Conservation (phyloP, 2,329 filamentous ascomycete genomes). For the Aspergillus floridensis region DNA sequence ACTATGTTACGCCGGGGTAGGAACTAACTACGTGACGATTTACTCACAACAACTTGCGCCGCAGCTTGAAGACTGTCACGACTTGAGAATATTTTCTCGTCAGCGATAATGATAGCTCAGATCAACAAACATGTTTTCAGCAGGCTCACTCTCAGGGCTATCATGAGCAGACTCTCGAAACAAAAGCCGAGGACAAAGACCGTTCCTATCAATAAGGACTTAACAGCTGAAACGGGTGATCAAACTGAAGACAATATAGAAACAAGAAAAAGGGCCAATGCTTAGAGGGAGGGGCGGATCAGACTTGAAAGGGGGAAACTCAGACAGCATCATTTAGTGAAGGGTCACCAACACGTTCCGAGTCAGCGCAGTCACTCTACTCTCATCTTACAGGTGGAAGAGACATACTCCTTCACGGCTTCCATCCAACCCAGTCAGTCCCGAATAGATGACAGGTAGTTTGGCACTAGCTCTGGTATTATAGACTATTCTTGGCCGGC, state of each 20-base stretch:
- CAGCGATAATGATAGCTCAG: not conserved
- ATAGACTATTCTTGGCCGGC: not conserved
- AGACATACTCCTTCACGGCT: not conserved
- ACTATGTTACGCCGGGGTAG: not conserved
- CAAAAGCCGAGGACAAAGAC: not conserved
- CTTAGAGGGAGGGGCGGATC: not conserved
- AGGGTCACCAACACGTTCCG: slow-evolving; percentile 2
- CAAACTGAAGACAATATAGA: not conserved
- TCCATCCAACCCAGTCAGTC: not conserved
- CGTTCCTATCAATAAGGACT: not conserved
- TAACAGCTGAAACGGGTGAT: not conserved
- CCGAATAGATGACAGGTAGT: slow-evolving; percentile 10
- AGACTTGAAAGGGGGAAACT: not conserved
- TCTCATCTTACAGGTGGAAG: not conserved
- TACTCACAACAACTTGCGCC: not conserved
- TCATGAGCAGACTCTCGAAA: not conserved
- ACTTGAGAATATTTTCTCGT: not conserved
- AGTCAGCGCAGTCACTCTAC: slow-evolving; percentile 1
- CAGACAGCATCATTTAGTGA: not conserved
- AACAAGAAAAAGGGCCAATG: not conserved
- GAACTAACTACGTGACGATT: not conserved
- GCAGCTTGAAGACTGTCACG: not conserved
- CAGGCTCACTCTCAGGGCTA: not conserved
- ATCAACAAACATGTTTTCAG: not conserved
- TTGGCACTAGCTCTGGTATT: not conserved